Evolutionary conservation across 768 basidiomycete genomes (phyloP).

Genomic region (Xerocomellus chrysenteron): DNA sequence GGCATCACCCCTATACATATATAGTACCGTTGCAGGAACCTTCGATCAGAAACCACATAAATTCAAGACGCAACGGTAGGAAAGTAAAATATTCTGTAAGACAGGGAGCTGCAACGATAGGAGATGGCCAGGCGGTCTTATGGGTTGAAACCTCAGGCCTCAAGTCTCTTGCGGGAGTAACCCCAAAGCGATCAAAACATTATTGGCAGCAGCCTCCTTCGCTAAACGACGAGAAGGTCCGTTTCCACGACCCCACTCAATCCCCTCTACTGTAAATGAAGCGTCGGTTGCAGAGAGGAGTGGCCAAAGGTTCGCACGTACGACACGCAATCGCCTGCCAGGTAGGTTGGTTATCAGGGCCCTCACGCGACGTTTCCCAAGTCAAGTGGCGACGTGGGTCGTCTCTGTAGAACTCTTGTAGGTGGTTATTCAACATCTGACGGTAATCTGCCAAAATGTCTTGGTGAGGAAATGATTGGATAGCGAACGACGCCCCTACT

Average conservation of each 20-base stretch:
- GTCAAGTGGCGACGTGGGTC: constrained; percentile 12
- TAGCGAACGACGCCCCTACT: neutral
- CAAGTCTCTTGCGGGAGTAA: neutral
- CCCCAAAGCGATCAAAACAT: constrained; percentile 15
- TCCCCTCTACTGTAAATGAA: constrained; percentile 13
- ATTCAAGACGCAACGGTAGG: neutral
- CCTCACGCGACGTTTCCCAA: constrained; percentile 17
- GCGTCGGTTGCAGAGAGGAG: neutral
- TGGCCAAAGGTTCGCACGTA: constrained; percentile 8
- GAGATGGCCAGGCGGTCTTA: neutral
- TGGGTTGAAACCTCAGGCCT: neutral
- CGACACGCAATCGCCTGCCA: constrained; percentile 24
- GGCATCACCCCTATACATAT: constrained; percentile 14
- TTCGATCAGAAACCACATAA: neutral
- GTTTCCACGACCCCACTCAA: constrained; percentile 24
- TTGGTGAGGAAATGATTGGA: neutral
- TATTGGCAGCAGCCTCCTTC: constrained; percentile 22
- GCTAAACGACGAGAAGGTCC: constrained; percentile 19
- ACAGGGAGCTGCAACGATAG: neutral
- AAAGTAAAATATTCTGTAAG: neutral
- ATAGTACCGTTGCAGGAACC: neutral
- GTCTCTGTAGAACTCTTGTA: constrained; percentile 17
- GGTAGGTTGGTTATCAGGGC: constrained; percentile 22
- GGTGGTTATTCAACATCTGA: constrained; percentile 23
- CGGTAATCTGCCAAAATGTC: constrained; percentile 15